Evolutionary conservation across 306 rosid species (phyloP), one percentile per base, ranked within the genome.

Genomic region (Boehmeria nivea): DNA sequence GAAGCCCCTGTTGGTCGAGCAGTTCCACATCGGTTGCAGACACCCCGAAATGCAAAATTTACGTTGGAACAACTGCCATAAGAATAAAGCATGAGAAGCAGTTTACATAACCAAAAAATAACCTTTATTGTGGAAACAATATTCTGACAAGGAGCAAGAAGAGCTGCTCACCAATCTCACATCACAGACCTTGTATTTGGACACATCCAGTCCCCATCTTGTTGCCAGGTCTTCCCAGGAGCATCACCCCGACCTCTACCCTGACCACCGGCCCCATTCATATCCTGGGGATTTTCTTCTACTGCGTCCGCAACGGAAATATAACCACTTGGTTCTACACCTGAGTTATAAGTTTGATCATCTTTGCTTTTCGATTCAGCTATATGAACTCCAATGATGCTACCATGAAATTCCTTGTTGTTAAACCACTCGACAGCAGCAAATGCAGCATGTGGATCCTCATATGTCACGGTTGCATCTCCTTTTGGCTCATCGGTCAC

Each of bases 111-210:
- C 50, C 37, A 47, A 46, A 6, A 8, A 2, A 50, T 45, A 13
- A 49, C 6, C 27, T 10, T 17, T 54, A 52, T 28, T 6, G 8
- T 51, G 26, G 31, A 63, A 19, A 65, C 31, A 21, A 50, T 48
- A 71, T 13, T 18, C 28, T 8, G 45, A 20, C 53, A 31, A 84
- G 70, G 86, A 80, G 87, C 84, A 77, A 84, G 96, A 84, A 82
- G 87, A 78, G 89, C 93, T 64, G 89, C 96, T 91, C 99, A 87
- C 96, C 99, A 73, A 91, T 83, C 56, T 91, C 99, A 87, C 82
- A 91, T 81, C 96, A 91, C 96, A 84, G 95, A 91, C 99, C 99
- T 91, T 87, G 99, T 84, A 91, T 91, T 87, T 64, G 95, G 96
- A 71, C 99, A 91, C 73, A 70, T 26, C 99, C 99, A 91, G 72